These are phyloP conservation scores for Colletotrichum theobromicola DNA, from an alignment of 2,329 filamentous ascomycete species.

Conservation along the genomic window DNA sequence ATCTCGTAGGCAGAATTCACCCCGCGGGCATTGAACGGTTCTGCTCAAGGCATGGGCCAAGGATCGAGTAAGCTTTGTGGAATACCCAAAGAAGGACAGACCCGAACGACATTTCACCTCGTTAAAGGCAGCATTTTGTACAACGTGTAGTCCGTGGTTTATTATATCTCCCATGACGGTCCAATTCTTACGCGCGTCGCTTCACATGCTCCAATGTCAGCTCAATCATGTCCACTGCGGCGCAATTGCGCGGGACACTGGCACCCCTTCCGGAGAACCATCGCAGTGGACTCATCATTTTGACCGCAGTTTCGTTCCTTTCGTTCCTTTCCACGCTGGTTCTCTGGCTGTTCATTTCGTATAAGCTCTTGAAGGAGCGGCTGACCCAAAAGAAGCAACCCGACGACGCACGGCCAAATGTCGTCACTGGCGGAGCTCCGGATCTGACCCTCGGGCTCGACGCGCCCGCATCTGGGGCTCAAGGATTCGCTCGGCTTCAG, in stretches of 20 bases:
- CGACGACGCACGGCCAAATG: neutral
- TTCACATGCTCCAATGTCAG: neutral
- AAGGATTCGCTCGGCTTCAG: neutral
- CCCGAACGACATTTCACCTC: neutral
- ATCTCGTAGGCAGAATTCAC: neutral
- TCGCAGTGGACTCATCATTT: neutral
- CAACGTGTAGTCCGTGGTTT: accelerated
- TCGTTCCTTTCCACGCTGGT: neutral
- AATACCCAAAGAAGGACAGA: neutral
- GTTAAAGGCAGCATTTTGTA: neutral
- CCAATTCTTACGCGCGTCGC: neutral
- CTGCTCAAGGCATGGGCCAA: neutral
- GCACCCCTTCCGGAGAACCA: constrained; percentile 3
- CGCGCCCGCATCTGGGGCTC: neutral
- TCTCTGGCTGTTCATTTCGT: constrained; percentile 8
- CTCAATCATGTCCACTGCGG: constrained; percentile 1
- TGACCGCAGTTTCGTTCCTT: neutral
- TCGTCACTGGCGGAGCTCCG: neutral
- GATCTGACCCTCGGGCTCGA: neutral
- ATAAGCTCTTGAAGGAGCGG: neutral
- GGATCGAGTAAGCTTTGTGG: neutral
- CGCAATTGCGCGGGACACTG: neutral
- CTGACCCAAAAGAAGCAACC: neutral
- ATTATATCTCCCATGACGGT: neutral
- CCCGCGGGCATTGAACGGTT: neutral